Percentiles rank a stretch among this genome's conserved stretches.
Conservation (phyloP, 2,329 filamentous ascomycete genomes). For the Didymellaceae sp. region DNA sequence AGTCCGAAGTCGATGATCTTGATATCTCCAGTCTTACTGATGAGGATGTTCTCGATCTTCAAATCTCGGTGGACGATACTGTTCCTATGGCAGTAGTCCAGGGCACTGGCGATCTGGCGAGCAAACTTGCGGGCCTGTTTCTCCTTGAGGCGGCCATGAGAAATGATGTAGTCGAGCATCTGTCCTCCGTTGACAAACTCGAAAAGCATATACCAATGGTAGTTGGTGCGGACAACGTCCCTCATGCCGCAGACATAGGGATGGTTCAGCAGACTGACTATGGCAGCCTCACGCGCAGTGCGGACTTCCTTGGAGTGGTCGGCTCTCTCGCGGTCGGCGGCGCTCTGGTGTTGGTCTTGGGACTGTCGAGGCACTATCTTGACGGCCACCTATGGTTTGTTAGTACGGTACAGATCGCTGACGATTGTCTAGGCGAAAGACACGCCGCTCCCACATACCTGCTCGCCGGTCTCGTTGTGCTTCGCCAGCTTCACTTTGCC, state of each 20-base stretch:
- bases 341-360: conserved; percentile 78
- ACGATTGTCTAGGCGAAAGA: too few species aligned
- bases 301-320: conserved; percentile 97
- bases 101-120: conserved; percentile 91
- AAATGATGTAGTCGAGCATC: conserved; percentile 99
- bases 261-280: conserved; percentile 91
- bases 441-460: conserved; percentile 63
- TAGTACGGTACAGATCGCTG: conserved; percentile 17
- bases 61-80: conserved; percentile 97
- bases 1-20: conserved; percentile 99
- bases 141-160: conserved; percentile 95
- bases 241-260: conserved; percentile 96
- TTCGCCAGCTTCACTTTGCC: conserved; percentile 97
- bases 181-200: conserved; percentile 99
- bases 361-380: conserved; percentile 95
- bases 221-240: conserved; percentile 92
- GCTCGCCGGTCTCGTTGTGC: conserved; percentile 87
- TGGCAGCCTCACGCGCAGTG: conserved; percentile 92
- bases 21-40: conserved; percentile 98
- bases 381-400: conserved; percentile 75
- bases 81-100: conserved; percentile 98
- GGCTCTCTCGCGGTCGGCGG: conserved; percentile 81
- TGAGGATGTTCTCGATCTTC: conserved; percentile 99
- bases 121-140: conserved; percentile 98
- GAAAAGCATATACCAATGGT: conserved; percentile 99